Evolutionary conservation across 805 yeast species (phyloP).

Genomic region (Metschnikowia hibisci): DNA sequence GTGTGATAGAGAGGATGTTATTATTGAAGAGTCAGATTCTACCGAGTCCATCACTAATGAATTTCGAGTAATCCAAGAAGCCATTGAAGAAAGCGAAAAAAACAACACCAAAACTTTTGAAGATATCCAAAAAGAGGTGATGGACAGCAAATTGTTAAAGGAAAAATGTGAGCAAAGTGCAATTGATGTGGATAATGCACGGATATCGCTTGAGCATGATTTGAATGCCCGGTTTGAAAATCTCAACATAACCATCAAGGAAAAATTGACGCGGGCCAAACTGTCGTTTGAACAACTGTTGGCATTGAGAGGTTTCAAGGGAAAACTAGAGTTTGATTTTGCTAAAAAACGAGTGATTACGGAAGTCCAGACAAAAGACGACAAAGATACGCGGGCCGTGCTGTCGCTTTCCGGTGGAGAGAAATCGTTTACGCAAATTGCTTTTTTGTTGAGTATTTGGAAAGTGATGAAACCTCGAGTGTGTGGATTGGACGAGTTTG

Average conservation of each 20-base stretch:
- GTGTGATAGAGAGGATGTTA: constrained; percentile 48
- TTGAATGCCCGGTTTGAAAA: constrained; percentile 30
- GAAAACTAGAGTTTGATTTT: constrained; percentile 63
- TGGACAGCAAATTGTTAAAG: constrained; percentile 40
- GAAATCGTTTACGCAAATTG: constrained; percentile 88
- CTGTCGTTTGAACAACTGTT: constrained; percentile 54
- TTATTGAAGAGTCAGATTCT: constrained; percentile 36
- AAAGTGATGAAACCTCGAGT: constrained; percentile 82
- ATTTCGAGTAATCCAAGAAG: constrained; percentile 41
- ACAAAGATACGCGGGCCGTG: constrained; percentile 59
- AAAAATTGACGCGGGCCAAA: constrained; percentile 30
- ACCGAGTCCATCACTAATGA: constrained; percentile 48
- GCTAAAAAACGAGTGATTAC: constrained; percentile 48
- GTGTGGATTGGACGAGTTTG: constrained; percentile 93
- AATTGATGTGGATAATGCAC: constrained; percentile 28
- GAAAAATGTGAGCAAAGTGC: constrained; percentile 41
- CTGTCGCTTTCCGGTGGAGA: constrained; percentile 95
- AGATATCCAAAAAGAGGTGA: constrained; percentile 48
- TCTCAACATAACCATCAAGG: constrained; percentile 30
- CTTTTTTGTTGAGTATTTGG: constrained; percentile 88
- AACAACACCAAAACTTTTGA: constrained; percentile 54
- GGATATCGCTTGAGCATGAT: constrained; percentile 25
- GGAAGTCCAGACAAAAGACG: constrained; percentile 58
- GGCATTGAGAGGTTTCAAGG: constrained; percentile 67
- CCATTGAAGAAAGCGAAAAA: constrained; percentile 50